phyloP scores from a whole-genome alignment of 2,329 filamentous ascomycete genomes.

The Phyllosticta citrichinensis region DNA sequence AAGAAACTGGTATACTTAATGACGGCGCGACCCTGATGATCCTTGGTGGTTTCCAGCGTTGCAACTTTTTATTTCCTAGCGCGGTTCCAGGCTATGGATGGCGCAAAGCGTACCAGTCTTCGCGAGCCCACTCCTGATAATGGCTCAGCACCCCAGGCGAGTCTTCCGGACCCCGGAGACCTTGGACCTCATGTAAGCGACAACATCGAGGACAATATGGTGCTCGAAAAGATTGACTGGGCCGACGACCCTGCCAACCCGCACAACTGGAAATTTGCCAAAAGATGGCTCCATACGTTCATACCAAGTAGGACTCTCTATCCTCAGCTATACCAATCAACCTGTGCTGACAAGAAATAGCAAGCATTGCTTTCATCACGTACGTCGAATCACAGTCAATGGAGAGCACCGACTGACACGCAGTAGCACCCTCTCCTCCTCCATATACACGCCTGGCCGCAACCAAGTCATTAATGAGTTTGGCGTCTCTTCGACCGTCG shows the following conservation, averaged over 20 bases:
- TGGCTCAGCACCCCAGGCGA: neutral
- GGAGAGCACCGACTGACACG: neutral
- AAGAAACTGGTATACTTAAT: neutral
- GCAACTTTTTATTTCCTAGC: neutral
- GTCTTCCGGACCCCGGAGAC: neutral
- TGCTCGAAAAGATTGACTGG: constrained; percentile 38
- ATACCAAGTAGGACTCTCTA: neutral
- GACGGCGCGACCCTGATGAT: neutral
- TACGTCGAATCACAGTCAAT: neutral
- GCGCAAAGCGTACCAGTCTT: neutral
- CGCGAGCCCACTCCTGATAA: neutral
- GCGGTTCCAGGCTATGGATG: neutral
- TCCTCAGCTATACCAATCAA: constrained; percentile 40
- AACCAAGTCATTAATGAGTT: constrained; percentile 13
- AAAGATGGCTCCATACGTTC: constrained; percentile 40
- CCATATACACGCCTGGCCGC: constrained; percentile 10
- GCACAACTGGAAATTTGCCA: constrained; percentile 59
- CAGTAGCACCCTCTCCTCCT: constrained; percentile 6
- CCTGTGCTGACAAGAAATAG: constrained; percentile 37
- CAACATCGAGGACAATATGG: neutral
- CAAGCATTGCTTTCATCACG: constrained; percentile 6
- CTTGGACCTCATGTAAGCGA: neutral
- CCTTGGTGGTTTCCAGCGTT: neutral
- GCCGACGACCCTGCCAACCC: constrained; percentile 60
- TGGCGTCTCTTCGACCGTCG: constrained; percentile 13